Evolutionary conservation across 164 flowering plant species (phyloP).

Genomic region (Macadamia tetraphylla): DNA sequence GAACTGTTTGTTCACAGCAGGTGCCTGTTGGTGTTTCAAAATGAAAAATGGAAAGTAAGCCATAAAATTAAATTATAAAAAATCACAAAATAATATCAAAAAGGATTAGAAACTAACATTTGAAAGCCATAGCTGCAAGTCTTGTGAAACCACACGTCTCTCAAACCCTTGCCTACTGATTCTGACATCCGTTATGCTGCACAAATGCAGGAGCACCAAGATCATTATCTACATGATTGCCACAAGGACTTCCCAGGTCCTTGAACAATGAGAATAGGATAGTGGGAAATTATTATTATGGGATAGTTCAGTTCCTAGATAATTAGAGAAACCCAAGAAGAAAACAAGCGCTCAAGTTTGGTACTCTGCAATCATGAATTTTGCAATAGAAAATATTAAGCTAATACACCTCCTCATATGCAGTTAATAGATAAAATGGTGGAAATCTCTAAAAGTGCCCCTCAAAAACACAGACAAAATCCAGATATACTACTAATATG

Average conservation of each 20-base stretch:
- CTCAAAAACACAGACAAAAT: too few relatives aligned
- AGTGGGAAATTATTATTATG: background rate
- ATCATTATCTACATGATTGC: background rate
- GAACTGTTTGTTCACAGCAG: constrained; percentile 44
- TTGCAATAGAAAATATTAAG: background rate
- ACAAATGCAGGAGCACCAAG: constrained; percentile 4
- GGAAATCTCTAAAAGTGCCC: too few relatives aligned
- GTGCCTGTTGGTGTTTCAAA: constrained; percentile 41
- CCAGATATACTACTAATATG: too few relatives aligned
- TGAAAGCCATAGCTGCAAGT: constrained; percentile 94
- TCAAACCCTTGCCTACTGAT: constrained; percentile 87
- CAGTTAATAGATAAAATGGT: too few relatives aligned
- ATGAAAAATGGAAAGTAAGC: constrained; percentile 1
- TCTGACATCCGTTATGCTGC: constrained; percentile 60
- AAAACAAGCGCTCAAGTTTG: background rate
- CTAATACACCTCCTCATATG: too few relatives aligned
- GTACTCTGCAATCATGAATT: background rate
- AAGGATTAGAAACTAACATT: constrained; percentile 50
- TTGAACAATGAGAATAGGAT: background rate
- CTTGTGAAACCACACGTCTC: constrained; percentile 90
- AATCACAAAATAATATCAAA: background rate
- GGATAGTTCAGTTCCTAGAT: background rate
- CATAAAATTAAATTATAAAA: background rate
- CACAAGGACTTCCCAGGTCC: background rate
- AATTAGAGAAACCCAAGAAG: background rate